Conservation (phyloP, 1,284 basidiomycete species). For the Leccinum subrobustum region DNA sequence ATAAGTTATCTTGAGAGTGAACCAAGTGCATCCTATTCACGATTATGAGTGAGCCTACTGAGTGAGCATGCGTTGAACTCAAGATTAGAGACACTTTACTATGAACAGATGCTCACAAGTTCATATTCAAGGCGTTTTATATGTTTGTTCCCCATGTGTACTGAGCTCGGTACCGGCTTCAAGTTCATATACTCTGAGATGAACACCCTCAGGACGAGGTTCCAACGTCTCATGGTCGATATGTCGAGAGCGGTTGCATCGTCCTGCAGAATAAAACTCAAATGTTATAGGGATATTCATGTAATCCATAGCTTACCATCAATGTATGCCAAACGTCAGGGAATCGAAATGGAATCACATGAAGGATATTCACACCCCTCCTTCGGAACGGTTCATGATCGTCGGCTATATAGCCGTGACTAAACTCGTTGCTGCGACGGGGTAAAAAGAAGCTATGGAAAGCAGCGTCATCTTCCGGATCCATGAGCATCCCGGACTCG, state of each 20-base stretch:
- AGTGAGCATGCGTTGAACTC: slow-evolving; percentile 8
- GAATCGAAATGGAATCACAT: slow-evolving; percentile 90
- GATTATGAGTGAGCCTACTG: slow-evolving; percentile 23
- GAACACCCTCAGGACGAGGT: slow-evolving; percentile 84
- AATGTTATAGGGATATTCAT: not conserved
- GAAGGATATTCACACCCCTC: slow-evolving; percentile 85
- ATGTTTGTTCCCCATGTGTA: slow-evolving; percentile 8
- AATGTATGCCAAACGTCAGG: slow-evolving; percentile 91
- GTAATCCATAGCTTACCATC: slow-evolving; percentile 44
- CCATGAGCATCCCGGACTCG: slow-evolving; percentile 53
- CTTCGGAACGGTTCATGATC: slow-evolving; percentile 93
- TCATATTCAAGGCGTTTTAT: slow-evolving; percentile 23
- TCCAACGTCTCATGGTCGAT: slow-evolving; percentile 88
- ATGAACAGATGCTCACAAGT: slow-evolving; percentile 25
- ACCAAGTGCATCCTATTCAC: not conserved
- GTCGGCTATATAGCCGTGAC: slow-evolving; percentile 77
- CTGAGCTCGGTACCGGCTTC: slow-evolving; percentile 37
- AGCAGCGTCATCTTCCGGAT: slow-evolving; percentile 37
- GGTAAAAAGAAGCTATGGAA: slow-evolving; percentile 65
- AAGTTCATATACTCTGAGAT: slow-evolving; percentile 89
- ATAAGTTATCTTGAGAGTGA: not conserved
- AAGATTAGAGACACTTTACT: not conserved
- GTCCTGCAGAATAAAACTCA: slow-evolving; percentile 54
- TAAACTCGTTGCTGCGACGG: slow-evolving; percentile 40
- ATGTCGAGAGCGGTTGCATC: slow-evolving; percentile 85